Percentiles rank a stretch among this genome's conserved stretches.
phyloP scores from a whole-genome alignment of 179 eudicot species.

The Amaranthus tricolor region DNA sequence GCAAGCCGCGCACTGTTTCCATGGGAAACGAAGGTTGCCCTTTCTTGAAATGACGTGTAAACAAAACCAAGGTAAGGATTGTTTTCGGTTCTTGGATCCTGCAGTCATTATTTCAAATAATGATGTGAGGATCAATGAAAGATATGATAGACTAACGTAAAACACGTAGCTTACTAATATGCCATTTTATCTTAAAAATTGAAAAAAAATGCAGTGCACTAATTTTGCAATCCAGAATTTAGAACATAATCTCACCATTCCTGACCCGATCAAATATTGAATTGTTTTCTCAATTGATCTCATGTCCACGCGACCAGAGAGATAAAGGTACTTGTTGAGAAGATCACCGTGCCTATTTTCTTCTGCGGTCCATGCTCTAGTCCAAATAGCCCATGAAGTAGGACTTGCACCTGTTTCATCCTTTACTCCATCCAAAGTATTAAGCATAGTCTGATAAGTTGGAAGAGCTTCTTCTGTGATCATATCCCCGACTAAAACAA shows the following conservation, averaged over 20 bases:
- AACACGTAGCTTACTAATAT: neutral
- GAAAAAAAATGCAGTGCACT: neutral
- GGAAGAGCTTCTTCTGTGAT: conserved; percentile 47
- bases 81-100: conserved; percentile 45
- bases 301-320: conserved; percentile 44
- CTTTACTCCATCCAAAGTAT: conserved; percentile 39
- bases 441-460: conserved; percentile 44
- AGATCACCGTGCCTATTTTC: conserved; percentile 48
- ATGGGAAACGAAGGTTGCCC: conserved; percentile 36
- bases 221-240: neutral
- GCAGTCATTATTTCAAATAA: neutral
- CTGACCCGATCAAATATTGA: conserved; percentile 42
- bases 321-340: conserved; percentile 43
- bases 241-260: conserved; percentile 34
- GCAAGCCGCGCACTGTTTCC: conserved; percentile 41
- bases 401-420: conserved; percentile 47
- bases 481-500: conserved; percentile 43
- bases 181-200: too few relatives aligned
- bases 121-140: neutral
- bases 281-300: conserved; percentile 39
- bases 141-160: neutral
- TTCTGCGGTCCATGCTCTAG: conserved; percentile 48
- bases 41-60: conserved; percentile 42
- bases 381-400: conserved; percentile 44
- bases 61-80: conserved; percentile 40